phyloP scores from a whole-genome alignment of 2,329 filamentous ascomycete genomes.

The Colletotrichum australisinense region DNA sequence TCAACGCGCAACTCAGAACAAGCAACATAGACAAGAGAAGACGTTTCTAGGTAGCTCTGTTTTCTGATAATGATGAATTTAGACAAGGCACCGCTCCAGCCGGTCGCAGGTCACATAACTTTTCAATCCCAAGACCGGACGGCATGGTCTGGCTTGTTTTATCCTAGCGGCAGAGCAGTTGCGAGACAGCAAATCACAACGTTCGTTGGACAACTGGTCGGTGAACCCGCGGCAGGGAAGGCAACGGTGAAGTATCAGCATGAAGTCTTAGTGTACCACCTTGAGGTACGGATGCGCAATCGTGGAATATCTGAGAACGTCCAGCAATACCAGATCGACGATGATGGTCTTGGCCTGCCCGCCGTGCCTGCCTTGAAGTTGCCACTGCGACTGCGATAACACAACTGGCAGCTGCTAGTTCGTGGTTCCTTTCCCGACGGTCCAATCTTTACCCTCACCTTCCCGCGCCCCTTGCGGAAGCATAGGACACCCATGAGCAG shows the following conservation, averaged over 20 bases:
- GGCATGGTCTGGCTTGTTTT: neutral
- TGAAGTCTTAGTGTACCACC: constrained; percentile 27
- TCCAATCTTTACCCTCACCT: neutral
- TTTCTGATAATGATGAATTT: neutral
- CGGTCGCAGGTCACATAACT: neutral
- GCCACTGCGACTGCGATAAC: constrained; percentile 21
- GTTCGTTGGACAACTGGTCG: neutral
- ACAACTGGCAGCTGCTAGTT: neutral
- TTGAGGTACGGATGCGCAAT: neutral
- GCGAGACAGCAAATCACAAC: neutral
- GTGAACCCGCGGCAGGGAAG: neutral
- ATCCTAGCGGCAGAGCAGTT: neutral
- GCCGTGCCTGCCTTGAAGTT: neutral
- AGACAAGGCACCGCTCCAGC: neutral
- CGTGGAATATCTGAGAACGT: constrained; percentile 15
- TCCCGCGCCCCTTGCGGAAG: neutral
- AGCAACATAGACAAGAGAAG: neutral
- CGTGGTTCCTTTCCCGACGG: neutral
- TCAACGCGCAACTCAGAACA: neutral
- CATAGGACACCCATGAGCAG: neutral
- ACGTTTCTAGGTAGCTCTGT: neutral
- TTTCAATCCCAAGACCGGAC: neutral
- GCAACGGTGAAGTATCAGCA: constrained; percentile 12
- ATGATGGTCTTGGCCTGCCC: constrained; percentile 7
- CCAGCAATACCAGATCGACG: constrained; percentile 27